These are phyloP conservation scores for Trichomonascus vanleenenianus DNA, from an alignment of 805 yeast species.

Conservation along the genomic window DNA sequence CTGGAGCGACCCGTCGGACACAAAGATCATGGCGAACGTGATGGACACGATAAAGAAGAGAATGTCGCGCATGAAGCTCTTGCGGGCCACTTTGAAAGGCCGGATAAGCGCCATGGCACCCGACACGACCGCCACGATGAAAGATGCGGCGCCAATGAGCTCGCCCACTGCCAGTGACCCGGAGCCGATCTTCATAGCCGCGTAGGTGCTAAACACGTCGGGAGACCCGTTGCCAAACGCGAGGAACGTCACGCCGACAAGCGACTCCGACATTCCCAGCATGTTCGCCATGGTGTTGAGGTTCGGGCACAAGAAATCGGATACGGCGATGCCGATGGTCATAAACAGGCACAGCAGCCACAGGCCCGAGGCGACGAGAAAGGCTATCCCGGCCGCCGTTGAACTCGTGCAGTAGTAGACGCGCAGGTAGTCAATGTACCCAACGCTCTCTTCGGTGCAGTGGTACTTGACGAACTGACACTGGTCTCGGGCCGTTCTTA, in stretches of 20 bases:
- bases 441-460: constrained; percentile 31
- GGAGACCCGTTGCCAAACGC: constrained; percentile 94
- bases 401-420: constrained; percentile 23
- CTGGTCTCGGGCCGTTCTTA: constrained; percentile 20
- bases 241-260: constrained; percentile 78
- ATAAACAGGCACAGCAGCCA: constrained; percentile 43
- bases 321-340: constrained; percentile 69
- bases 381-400: background rate
- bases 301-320: constrained; percentile 77
- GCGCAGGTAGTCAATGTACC: constrained; percentile 33
- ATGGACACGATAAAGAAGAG: constrained; percentile 47
- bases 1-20: constrained; percentile 48
- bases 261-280: constrained; percentile 59
- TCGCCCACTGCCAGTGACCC: constrained; percentile 82
- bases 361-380: constrained; percentile 11
- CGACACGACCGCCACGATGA: constrained; percentile 69
- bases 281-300: constrained; percentile 54
- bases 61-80: constrained; percentile 52
- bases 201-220: constrained; percentile 76
- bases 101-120: constrained; percentile 68
- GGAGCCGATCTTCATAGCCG: constrained; percentile 67
- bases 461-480: constrained; percentile 33
- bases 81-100: constrained; percentile 48
- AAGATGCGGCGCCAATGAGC: constrained; percentile 82
- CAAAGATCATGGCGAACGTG: constrained; percentile 40